A percentile compares a stretch with the other conserved stretches of the same genome.
Evolutionary conservation across 192 early-diverging fungal species (phyloP).

Genomic region (Entomortierella lignicola): DNA sequence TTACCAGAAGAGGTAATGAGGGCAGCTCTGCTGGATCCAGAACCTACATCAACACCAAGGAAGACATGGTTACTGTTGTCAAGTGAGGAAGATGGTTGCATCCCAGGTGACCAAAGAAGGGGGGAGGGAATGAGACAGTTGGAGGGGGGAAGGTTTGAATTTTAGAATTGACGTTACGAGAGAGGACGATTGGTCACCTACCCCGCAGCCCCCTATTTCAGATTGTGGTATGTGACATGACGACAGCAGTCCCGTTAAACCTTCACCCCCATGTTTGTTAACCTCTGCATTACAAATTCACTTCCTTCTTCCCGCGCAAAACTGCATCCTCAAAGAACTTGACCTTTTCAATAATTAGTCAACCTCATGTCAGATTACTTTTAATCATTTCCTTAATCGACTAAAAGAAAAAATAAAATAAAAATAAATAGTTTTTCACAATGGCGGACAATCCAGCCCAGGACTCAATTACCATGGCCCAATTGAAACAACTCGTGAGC

Average conservation of each 20-base stretch:
- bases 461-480: constrained; percentile 64
- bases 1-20: constrained; percentile 61
- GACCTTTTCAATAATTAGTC: not conserved
- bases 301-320: not conserved
- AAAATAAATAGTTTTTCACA: not conserved
- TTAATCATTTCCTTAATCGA: not conserved
- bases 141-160: not conserved
- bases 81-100: not conserved
- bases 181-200: not conserved
- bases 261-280: not conserved
- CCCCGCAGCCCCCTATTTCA: not conserved
- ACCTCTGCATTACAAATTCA: not conserved
- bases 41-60: constrained; percentile 55
- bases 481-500: constrained; percentile 65
- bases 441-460: constrained; percentile 55
- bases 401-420: no score
- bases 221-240: not conserved
- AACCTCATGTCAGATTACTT: not conserved
- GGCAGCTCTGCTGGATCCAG: constrained; percentile 63
- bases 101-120: not conserved
- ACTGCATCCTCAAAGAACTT: not conserved
- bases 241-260: not conserved
- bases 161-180: not conserved
- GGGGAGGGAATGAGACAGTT: not conserved
- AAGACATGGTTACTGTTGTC: constrained; percentile 21